Percentiles rank a stretch among this genome's conserved stretches.
Evolutionary conservation across 768 basidiomycete genomes (phyloP).

Genomic region (Collybiopsis confluens): DNA sequence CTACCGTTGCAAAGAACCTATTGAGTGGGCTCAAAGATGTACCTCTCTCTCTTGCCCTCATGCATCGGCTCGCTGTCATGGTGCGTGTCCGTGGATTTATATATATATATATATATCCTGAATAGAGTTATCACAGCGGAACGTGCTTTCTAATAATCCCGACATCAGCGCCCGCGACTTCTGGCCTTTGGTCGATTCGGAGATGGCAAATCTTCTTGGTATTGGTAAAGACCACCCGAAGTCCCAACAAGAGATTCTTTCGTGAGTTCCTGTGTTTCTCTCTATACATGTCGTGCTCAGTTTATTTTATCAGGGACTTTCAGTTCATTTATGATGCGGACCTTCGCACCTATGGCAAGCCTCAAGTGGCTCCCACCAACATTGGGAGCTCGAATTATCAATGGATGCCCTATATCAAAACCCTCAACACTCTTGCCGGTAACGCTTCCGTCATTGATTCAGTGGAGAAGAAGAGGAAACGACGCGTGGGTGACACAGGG

Average conservation of each 20-base stretch:
- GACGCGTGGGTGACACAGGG: no score
- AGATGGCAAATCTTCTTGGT: neutral
- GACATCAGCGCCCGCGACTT: neutral
- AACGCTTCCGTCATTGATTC: neutral
- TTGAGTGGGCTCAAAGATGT: neutral
- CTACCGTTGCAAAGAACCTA: neutral
- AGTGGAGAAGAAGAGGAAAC: neutral
- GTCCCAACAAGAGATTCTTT: neutral
- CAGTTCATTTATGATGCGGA: neutral
- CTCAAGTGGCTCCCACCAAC: neutral
- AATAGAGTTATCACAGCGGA: neutral
- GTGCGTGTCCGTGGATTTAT: no score
- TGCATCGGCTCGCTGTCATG: neutral
- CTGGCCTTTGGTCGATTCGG: neutral
- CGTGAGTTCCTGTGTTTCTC: neutral
- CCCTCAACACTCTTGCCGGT: neutral
- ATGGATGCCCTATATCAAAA: neutral
- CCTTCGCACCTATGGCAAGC: neutral
- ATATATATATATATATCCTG: no score
- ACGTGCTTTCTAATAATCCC: neutral
- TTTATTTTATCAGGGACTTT: neutral
- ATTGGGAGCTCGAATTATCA: neutral
- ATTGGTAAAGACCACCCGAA: neutral
- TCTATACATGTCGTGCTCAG: no score
- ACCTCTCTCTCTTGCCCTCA: neutral